Conservation (phyloP, 306 rosid genomes). For the Gleditsia sinensis region DNA sequence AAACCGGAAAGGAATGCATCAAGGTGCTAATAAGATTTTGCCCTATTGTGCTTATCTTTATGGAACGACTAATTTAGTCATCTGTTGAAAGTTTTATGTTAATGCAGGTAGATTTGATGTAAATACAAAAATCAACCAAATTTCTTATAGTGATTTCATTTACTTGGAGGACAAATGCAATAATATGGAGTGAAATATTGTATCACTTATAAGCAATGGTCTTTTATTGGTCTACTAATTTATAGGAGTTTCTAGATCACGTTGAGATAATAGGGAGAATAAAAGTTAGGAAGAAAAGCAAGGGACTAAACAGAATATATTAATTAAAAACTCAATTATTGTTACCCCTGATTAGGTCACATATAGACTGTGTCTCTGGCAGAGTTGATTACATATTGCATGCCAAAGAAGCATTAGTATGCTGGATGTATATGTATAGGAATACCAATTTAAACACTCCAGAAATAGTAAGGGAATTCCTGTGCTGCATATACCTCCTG, state of each 20-base stretch:
- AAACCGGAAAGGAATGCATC: conserved; percentile 99
- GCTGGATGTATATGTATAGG: neutral
- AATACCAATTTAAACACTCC: conserved; percentile 21
- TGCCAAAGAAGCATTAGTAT: conserved; percentile 17
- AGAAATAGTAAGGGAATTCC: neutral
- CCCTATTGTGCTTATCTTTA: neutral
- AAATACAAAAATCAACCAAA: neutral
- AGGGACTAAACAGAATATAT: too few species aligned
- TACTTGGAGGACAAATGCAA: neutral
- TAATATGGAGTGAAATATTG: neutral
- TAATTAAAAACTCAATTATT: too few species aligned
- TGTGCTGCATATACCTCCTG: conserved; percentile 5
- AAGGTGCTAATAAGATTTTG: conserved; percentile 59
- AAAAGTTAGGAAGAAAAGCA: too few species aligned
- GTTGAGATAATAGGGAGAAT: too few species aligned
- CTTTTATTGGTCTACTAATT: neutral
- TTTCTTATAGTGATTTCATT: neutral
- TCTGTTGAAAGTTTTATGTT: conserved; percentile 13
- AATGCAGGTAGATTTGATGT: neutral
- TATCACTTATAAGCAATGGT: neutral
- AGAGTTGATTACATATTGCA: neutral
- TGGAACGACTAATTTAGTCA: neutral
- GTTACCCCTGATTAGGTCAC: too few species aligned
- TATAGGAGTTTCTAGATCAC: conserved; percentile 3
- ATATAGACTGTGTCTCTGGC: neutral